Conservation (phyloP, 2,329 filamentous ascomycete species). For the Cercospora beticola region DNA sequence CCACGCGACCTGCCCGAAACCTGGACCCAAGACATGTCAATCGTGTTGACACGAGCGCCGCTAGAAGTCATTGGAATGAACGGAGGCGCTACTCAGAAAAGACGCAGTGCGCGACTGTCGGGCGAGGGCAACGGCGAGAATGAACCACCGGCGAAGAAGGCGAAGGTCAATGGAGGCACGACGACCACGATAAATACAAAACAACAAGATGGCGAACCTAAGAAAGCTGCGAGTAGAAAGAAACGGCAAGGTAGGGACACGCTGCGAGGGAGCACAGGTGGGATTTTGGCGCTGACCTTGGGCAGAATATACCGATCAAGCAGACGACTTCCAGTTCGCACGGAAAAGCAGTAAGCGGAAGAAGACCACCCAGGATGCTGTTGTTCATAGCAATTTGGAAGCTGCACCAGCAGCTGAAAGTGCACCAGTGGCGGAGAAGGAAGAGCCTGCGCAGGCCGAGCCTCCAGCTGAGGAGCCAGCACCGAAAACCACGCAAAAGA, state of each 20-base stretch:
- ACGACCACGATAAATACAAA: slow-evolving; percentile 41
- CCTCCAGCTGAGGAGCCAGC: slow-evolving; percentile 24
- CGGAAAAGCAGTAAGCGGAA: slow-evolving; percentile 35
- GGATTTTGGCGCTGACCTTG: slow-evolving; percentile 11
- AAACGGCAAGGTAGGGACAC: slow-evolving; percentile 36
- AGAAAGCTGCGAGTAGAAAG: slow-evolving; percentile 39
- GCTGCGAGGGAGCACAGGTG: neutral
- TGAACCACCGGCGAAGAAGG: slow-evolving; percentile 46
- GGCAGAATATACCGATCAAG: slow-evolving; percentile 44
- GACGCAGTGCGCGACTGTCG: slow-evolving; percentile 47
- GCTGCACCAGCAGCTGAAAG: slow-evolving; percentile 24
- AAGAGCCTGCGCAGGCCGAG: slow-evolving; percentile 24
- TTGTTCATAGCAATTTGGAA: slow-evolving; percentile 25
- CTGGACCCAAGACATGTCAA: slow-evolving; percentile 36
- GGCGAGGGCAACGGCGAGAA: slow-evolving; percentile 46
- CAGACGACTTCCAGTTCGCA: slow-evolving; percentile 51
- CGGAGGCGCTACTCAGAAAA: slow-evolving; percentile 48
- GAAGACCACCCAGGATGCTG: slow-evolving; percentile 33
- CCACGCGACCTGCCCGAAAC: neutral
- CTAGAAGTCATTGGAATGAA: slow-evolving; percentile 51
- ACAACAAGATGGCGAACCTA: slow-evolving; percentile 31
- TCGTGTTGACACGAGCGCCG: slow-evolving; percentile 43
- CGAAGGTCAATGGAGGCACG: slow-evolving; percentile 39
- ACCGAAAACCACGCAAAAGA: slow-evolving; percentile 35
- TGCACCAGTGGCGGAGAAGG: slow-evolving; percentile 5